Evolutionary conservation across 1,139 yeast genomes (phyloP).

Genomic region (Yamadazyma sp.): DNA sequence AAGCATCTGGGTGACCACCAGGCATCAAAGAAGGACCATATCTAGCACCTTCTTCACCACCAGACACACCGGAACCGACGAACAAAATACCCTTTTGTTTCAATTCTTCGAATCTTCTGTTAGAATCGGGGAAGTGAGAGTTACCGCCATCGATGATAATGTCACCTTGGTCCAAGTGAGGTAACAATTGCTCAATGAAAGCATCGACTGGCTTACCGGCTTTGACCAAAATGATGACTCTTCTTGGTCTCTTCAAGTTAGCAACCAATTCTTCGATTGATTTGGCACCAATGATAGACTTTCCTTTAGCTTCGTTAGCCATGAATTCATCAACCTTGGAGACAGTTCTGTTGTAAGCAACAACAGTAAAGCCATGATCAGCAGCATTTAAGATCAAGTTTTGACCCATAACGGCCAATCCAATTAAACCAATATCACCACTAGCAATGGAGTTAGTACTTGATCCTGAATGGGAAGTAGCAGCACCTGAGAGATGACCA

Average conservation of each 20-base stretch:
- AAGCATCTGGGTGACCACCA: constrained; percentile 97
- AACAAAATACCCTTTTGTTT: constrained; percentile 84
- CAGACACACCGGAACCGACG: constrained; percentile 99
- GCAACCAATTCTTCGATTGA: constrained; percentile 85
- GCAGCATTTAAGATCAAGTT: constrained; percentile 97
- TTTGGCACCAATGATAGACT: constrained; percentile 91
- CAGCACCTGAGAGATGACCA: constrained; percentile 1
- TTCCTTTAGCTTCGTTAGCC: constrained; percentile 95
- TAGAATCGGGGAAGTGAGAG: constrained; percentile 98
- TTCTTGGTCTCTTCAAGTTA: constrained; percentile 95
- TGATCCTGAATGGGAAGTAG: constrained; percentile 1
- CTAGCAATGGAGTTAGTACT: constrained; percentile 39
- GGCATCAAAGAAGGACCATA: constrained; percentile 99
- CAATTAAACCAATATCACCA: constrained; percentile 98
- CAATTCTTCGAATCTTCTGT: constrained; percentile 93
- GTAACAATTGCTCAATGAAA: constrained; percentile 84
- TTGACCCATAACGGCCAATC: constrained; percentile 99
- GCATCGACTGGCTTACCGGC: constrained; percentile 96
- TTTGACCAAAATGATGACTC: constrained; percentile 90
- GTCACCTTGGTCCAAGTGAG: constrained; percentile 93
- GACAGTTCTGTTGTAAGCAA: constrained; percentile 97
- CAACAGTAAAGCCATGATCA: constrained; percentile 96
- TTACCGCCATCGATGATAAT: constrained; percentile 99
- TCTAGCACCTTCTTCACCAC: constrained; percentile 99
- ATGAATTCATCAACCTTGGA: constrained; percentile 92